Base-by-base conservation (phyloP, 768 basidiomycete species). In the Kwoniella dejecticola region DNA sequence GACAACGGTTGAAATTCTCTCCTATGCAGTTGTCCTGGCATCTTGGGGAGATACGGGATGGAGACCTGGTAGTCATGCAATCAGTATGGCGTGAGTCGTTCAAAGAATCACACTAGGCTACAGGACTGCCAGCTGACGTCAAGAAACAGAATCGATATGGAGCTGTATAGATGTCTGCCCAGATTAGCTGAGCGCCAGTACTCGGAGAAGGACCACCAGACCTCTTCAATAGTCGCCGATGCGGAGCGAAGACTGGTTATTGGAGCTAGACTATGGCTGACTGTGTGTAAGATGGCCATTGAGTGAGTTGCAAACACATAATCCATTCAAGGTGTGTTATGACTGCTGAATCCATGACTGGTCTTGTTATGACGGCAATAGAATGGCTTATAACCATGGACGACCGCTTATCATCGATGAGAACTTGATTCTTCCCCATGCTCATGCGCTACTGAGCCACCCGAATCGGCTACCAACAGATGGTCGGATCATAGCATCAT, bases 141-240 rank as follows among this genome's bases (percentile, higher is more conserved):
- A n/a, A n/a, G n/a, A n/a, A n/a, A n/a, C n/a, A 64, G 63, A 31
- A 46, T 53, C 40, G 63, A 64, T 26, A 64, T 64, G 63, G 63
- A 60, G 12, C 63, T 64, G 2, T 45, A 64, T 24, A 48, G 31
- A 8, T 64, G 63, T 55, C 40, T 64, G 19, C 63, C 63, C 8
- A 41, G 19, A 12, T 38, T 64, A 17, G 57, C 57, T 2, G 52
- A 58, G 13, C 23, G 19, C 29, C 24, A 23, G 33, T 33, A 19
- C 24, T 27, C 8, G 7, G 21, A 27, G 26, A 10, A 6, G 7
- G 15, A 7, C 33, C 15, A 7, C 33, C 33, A 7, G 7, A 36
- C 15, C 7, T 15, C 33, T 15, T 36, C 15, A 7, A 36, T 36
- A 7, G 47, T 19, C 8, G n/a, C 30, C 12, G 36, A 31, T 4